phyloP scores from a whole-genome alignment of 805 yeast species.

The Limtongia smithiae region DNA sequence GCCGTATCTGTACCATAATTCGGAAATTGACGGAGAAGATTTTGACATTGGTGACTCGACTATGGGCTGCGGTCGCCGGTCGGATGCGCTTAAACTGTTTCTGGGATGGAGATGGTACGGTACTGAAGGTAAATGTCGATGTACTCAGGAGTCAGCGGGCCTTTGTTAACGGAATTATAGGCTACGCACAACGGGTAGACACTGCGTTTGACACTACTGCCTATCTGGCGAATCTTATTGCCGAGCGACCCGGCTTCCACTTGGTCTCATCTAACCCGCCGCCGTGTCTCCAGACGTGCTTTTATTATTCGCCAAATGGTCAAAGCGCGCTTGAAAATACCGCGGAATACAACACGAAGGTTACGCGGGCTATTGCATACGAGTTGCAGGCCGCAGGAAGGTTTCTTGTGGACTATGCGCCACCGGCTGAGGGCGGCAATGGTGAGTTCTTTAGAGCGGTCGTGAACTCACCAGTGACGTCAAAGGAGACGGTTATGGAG shows the following conservation, averaged over 20 bases:
- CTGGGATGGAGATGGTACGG: constrained; percentile 83
- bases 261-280: constrained; percentile 58
- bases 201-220: constrained; percentile 65
- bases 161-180: constrained; percentile 34
- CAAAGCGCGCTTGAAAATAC: constrained; percentile 33
- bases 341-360: constrained; percentile 43
- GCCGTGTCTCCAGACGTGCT: constrained; percentile 80
- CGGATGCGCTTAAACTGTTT: constrained; percentile 75
- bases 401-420: constrained; percentile 75
- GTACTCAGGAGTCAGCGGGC: not conserved
- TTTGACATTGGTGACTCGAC: constrained; percentile 85
- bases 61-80: constrained; percentile 86
- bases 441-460: constrained; percentile 87
- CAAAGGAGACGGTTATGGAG: constrained; percentile 45
- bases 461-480: constrained; percentile 64
- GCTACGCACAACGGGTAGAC: constrained; percentile 63
- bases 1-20: constrained; percentile 72
- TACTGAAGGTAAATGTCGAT: constrained; percentile 15
- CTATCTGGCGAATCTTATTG: constrained; percentile 53
- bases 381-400: constrained; percentile 59
- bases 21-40: constrained; percentile 50
- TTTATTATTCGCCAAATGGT: constrained; percentile 57
- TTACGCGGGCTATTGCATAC: constrained; percentile 60
- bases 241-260: constrained; percentile 45
- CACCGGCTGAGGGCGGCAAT: constrained; percentile 40